These are phyloP conservation scores for Rhynchospora breviuscula DNA, from an alignment of 176 grass and related monocot species.

Conservation along the genomic window DNA sequence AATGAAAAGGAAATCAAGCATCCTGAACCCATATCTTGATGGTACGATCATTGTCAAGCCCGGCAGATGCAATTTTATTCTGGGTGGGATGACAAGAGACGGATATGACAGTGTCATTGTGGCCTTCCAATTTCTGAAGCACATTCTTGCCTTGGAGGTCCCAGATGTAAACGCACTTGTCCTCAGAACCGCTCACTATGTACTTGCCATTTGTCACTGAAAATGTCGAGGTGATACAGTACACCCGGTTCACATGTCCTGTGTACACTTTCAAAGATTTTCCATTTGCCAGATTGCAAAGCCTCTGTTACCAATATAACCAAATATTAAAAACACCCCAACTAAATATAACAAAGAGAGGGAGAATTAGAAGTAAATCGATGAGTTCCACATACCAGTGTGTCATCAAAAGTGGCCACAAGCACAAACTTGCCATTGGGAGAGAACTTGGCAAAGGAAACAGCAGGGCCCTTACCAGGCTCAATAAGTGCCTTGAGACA, in stretches of 20 bases:
- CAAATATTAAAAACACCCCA: neutral
- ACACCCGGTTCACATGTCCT: slow-evolving; percentile 59
- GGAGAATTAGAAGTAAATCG: neutral
- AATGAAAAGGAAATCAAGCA: neutral
- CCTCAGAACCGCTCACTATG: slow-evolving; percentile 82
- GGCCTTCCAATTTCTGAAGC: slow-evolving; percentile 88
- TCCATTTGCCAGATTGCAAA: slow-evolving; percentile 65
- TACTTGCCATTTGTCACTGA: slow-evolving; percentile 79
- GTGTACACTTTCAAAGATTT: slow-evolving; percentile 82
- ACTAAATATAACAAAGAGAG: neutral
- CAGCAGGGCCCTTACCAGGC: slow-evolving; percentile 48
- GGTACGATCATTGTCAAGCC: slow-evolving; percentile 62
- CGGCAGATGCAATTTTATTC: slow-evolving; percentile 78
- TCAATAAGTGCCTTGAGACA: slow-evolving; percentile 91
- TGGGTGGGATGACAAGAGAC: slow-evolving; percentile 68
- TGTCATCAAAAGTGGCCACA: slow-evolving; percentile 66
- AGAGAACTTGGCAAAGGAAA: slow-evolving; percentile 90
- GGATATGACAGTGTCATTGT: slow-evolving; percentile 60
- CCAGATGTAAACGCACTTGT: slow-evolving; percentile 83
- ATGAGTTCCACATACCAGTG: slow-evolving; percentile 43
- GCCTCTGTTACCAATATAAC: slow-evolving; percentile 44
- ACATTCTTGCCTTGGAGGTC: slow-evolving; percentile 92
- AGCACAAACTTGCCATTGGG: slow-evolving; percentile 94
- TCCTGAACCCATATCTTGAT: slow-evolving; percentile 81
- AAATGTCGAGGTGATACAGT: slow-evolving; percentile 78